These are phyloP conservation scores for Chytriomyces sp. DNA, from an alignment of 192 early-diverging fungal species.

Conservation along the genomic window DNA sequence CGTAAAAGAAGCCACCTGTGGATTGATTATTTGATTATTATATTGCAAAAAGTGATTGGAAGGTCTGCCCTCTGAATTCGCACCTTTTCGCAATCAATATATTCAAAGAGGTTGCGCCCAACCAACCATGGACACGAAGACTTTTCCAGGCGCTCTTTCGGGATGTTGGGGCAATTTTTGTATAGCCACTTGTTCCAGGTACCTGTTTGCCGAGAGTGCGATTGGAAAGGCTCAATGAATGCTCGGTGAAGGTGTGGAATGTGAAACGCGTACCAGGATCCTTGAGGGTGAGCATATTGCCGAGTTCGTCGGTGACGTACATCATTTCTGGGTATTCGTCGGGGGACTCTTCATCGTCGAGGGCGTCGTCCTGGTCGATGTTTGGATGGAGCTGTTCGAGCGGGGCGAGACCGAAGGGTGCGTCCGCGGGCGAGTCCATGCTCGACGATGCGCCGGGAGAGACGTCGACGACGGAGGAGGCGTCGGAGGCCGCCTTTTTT, in stretches of 20 bases:
- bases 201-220: neutral
- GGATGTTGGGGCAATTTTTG: constrained; percentile 16
- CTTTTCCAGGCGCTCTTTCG: neutral
- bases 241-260: no score
- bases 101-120: constrained; percentile 35
- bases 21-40: no score
- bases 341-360: neutral
- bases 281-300: constrained; percentile 27
- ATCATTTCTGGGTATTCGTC: constrained; percentile 21
- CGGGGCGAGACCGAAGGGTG: neutral
- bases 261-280: constrained; percentile 12
- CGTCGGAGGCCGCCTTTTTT: neutral
- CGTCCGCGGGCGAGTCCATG: neutral
- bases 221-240: neutral
- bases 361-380: neutral
- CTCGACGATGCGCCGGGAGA: neutral
- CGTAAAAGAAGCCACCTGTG: constrained; percentile 27
- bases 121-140: constrained; percentile 20
- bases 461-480: neutral
- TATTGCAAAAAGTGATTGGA: no score
- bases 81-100: constrained; percentile 17
- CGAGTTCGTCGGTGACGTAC: constrained; percentile 35
- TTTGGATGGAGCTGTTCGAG: neutral
- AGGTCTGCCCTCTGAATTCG: no score
- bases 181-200: constrained; percentile 13